Conservation (phyloP, 768 basidiomycete species). For the Amanita rubescens region DNA sequence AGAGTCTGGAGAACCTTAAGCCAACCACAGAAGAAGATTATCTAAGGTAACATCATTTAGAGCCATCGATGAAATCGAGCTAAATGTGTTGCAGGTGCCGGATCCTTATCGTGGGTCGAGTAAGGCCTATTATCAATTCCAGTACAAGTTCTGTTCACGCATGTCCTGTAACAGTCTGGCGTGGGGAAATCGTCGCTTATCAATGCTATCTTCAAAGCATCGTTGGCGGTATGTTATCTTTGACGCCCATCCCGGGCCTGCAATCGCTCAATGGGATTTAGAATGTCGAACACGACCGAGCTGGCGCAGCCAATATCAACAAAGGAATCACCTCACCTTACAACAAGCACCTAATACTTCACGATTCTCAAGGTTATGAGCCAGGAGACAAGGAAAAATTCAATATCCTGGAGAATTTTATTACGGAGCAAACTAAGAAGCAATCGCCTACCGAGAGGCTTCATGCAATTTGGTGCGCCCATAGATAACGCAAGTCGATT, state of each 20-base stretch:
- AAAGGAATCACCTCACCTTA: conserved; percentile 13
- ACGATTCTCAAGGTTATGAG: conserved; percentile 20
- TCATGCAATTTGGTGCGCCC: background rate
- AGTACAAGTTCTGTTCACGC: too few species aligned
- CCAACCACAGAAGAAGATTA: background rate
- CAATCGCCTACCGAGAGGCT: background rate
- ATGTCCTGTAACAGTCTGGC: background rate
- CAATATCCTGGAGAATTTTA: background rate
- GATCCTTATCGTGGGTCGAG: background rate
- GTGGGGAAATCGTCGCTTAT: background rate
- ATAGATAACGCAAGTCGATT: background rate
- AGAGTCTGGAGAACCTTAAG: too few species aligned
- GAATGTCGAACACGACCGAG: too few species aligned
- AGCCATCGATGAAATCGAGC: too few species aligned
- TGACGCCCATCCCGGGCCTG: too few species aligned
- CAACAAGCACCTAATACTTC: conserved; percentile 22
- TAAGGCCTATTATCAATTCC: too few species aligned
- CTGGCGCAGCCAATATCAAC: conserved; percentile 9
- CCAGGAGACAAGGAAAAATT: conserved; percentile 8
- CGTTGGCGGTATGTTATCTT: too few species aligned
- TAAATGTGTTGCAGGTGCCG: background rate
- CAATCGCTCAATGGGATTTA: too few species aligned
- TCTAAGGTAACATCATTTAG: background rate
- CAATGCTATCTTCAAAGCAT: too few species aligned
- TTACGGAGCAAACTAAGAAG: conserved; percentile 7